phyloP scores from a whole-genome alignment of 129 eudicot species.

The Tanacetum coccineum region DNA sequence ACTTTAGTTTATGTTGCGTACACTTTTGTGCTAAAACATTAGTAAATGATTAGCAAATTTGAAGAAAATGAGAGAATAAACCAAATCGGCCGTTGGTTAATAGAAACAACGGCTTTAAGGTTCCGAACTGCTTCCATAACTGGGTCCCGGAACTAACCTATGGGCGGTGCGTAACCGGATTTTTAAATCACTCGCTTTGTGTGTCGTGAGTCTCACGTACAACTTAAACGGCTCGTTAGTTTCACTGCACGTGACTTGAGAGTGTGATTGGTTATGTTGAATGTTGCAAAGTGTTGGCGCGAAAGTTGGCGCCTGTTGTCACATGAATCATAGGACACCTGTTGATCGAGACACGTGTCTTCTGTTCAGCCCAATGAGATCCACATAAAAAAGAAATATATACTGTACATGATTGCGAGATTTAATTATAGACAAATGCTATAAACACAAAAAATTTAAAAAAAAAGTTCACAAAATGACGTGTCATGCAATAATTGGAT shows the following conservation, averaged over 20 bases:
- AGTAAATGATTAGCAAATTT: too few species aligned
- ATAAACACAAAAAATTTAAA: too few species aligned
- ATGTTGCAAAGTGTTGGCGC: slow-evolving; percentile 14
- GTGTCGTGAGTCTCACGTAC: rapidly evolving
- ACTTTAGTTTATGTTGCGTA: too few species aligned
- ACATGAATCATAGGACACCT: slow-evolving; percentile 22
- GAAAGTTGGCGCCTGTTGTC: slow-evolving; percentile 22
- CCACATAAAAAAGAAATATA: background rate
- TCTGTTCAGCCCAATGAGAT: background rate
- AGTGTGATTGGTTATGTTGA: background rate
- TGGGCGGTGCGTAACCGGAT: slow-evolving; percentile 21
- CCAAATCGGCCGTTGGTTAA: slow-evolving; percentile 13
- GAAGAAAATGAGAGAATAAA: background rate
- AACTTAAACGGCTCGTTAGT: background rate
- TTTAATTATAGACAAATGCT: background rate
- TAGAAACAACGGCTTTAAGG: slow-evolving; percentile 22
- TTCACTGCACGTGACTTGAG: background rate
- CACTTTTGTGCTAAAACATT: too few species aligned
- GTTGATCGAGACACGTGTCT: slow-evolving; percentile 16
- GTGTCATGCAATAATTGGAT: too few species aligned
- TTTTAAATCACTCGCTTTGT: background rate
- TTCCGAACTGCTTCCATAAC: slow-evolving; percentile 6
- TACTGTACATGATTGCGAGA: background rate
- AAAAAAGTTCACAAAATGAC: too few species aligned
- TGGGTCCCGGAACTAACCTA: slow-evolving; percentile 24